Evolutionary conservation across 2,329 filamentous ascomycete species (phyloP).

Genomic region (Cytospora piceae): DNA sequence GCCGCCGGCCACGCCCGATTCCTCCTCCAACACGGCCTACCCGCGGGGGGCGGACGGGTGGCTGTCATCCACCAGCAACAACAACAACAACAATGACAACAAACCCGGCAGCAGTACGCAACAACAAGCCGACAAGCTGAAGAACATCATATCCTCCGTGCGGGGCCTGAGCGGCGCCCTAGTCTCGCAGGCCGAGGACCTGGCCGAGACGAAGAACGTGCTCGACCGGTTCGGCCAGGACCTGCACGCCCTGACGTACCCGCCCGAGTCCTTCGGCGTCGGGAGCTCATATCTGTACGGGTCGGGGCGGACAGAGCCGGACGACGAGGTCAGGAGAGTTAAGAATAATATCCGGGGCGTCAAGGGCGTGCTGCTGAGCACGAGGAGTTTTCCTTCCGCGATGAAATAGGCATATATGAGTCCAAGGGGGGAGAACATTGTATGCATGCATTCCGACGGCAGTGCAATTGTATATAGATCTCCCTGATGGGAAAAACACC

Average conservation of each 20-base stretch:
- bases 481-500: neutral
- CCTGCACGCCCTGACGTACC: slow-evolving; percentile 63
- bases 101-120: slow-evolving; percentile 38
- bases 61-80: slow-evolving; percentile 24
- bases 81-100: slow-evolving; percentile 19
- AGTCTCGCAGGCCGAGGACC: slow-evolving; percentile 49
- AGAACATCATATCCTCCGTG: slow-evolving; percentile 47
- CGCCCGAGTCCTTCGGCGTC: slow-evolving; percentile 42
- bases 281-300: slow-evolving; percentile 48
- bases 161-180: slow-evolving; percentile 49
- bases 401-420: slow-evolving; percentile 34
- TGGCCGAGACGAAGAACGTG: slow-evolving; percentile 55
- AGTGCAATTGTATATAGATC: neutral
- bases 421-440: neutral
- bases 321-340: slow-evolving; percentile 73
- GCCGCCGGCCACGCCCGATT: slow-evolving; percentile 47
- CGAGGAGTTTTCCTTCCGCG: slow-evolving; percentile 70
- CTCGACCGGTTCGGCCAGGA: slow-evolving; percentile 67
- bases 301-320: slow-evolving; percentile 54
- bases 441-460: neutral
- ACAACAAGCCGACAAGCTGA: slow-evolving; percentile 48
- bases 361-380: slow-evolving; percentile 77
- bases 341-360: slow-evolving; percentile 77
- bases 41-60: slow-evolving; percentile 28
- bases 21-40: slow-evolving; percentile 31